Percentiles rank a stretch among this genome's conserved stretches.
phyloP scores from a whole-genome alignment of 2,329 filamentous ascomycete species.

The Clarireedia hainanense region DNA sequence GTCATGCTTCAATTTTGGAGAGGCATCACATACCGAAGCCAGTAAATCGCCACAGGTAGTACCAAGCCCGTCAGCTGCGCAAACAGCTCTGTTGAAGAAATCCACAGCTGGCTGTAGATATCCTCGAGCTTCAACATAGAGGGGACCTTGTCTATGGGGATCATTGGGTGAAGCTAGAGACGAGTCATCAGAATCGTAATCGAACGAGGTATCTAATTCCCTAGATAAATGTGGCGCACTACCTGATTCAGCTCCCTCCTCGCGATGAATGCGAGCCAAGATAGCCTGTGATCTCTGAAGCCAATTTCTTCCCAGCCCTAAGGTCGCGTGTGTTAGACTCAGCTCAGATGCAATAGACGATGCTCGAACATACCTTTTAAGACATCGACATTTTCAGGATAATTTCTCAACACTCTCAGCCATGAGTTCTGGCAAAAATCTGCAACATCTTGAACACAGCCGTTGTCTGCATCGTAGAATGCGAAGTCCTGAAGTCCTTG shows the following conservation, averaged over 20 bases:
- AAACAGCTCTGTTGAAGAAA: constrained; percentile 40
- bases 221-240: constrained; percentile 18
- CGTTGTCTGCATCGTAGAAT: constrained; percentile 40
- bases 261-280: constrained; percentile 39
- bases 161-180: constrained; percentile 26
- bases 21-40: constrained; percentile 32
- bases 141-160: constrained; percentile 27
- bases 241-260: constrained; percentile 32
- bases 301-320: constrained; percentile 44
- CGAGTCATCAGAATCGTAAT: constrained; percentile 24
- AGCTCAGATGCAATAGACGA: neutral
- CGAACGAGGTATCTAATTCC: constrained; percentile 1
- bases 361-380: constrained; percentile 32
- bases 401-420: constrained; percentile 36
- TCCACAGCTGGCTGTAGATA: constrained; percentile 43
- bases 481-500: constrained; percentile 41
- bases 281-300: constrained; percentile 41
- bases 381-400: constrained; percentile 36
- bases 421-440: constrained; percentile 42
- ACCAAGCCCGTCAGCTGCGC: constrained; percentile 33
- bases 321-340: neutral
- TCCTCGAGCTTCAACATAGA: constrained; percentile 45
- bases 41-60: constrained; percentile 36
- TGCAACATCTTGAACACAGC: constrained; percentile 37
- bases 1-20: neutral